phyloP scores from a whole-genome alignment of 2,329 filamentous ascomycete species.

The Didymella sp. region DNA sequence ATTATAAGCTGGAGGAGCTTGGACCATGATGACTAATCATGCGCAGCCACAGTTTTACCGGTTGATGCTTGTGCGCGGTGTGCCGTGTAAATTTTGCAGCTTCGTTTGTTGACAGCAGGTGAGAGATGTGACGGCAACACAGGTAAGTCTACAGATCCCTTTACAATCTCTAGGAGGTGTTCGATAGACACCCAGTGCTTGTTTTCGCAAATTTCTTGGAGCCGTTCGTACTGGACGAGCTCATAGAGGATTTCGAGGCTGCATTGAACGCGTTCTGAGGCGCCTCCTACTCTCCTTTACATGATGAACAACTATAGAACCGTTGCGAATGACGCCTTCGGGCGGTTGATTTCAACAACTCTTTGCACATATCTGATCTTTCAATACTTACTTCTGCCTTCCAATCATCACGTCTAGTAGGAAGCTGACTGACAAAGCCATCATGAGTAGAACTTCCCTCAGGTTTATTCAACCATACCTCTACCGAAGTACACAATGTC shows the following conservation, averaged over 20 bases:
- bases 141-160: slow-evolving; percentile 18
- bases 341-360: slow-evolving; percentile 60
- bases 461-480: slow-evolving; percentile 65
- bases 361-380: slow-evolving; percentile 46
- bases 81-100: slow-evolving; percentile 6
- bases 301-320: slow-evolving; percentile 61
- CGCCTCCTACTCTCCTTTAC: neutral
- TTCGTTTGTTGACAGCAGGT: neutral
- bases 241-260: neutral
- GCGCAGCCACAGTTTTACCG: neutral
- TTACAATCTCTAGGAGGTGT: neutral
- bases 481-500: slow-evolving; percentile 50
- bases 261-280: neutral
- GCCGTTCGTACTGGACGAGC: too few relatives aligned
- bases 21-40: neutral
- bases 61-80: neutral
- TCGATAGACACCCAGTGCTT: neutral
- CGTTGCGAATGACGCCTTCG: slow-evolving; percentile 70
- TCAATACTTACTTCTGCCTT: neutral
- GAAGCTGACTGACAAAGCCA: slow-evolving; percentile 47
- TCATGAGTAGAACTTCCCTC: slow-evolving; percentile 58
- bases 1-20: neutral
- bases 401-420: slow-evolving; percentile 3
- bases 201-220: too few relatives aligned
- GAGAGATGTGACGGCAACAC: slow-evolving; percentile 16